These are phyloP conservation scores for Pseudogymnoascus sp. DNA, from an alignment of 2,329 filamentous ascomycete genomes.

Conservation along the genomic window DNA sequence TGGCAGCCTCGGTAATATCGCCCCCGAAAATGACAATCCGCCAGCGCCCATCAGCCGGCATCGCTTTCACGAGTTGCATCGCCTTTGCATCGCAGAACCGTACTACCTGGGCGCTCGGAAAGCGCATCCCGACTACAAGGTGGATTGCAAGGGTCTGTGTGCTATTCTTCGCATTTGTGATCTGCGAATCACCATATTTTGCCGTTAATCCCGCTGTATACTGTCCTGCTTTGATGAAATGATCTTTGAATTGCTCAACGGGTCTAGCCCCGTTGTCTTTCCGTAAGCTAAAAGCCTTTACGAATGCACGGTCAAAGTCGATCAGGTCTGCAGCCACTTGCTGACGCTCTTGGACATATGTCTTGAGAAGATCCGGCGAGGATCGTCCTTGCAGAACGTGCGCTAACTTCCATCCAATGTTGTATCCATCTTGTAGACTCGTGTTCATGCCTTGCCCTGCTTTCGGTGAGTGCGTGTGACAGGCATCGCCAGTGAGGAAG, in stretches of 20 bases:
- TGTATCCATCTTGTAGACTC: constrained; percentile 51
- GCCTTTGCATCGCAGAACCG: constrained; percentile 51
- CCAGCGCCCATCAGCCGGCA: constrained; percentile 46
- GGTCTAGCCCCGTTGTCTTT: constrained; percentile 32
- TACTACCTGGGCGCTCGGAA: constrained; percentile 50
- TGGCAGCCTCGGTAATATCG: constrained; percentile 28
- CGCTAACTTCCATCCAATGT: constrained; percentile 53
- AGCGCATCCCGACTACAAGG: constrained; percentile 45
- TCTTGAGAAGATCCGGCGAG: constrained; percentile 36
- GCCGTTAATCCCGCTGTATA: constrained; percentile 54
- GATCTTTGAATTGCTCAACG: constrained; percentile 43
- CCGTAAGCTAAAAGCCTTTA: constrained; percentile 43
- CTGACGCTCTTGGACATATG: constrained; percentile 45
- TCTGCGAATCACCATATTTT: constrained; percentile 42
- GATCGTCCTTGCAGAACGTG: constrained; percentile 39
- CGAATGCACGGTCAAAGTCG: constrained; percentile 49
- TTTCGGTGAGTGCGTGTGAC: constrained; percentile 54
- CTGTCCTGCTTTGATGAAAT: constrained; percentile 48
- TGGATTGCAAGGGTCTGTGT: constrained; percentile 32
- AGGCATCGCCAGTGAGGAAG: constrained; percentile 49
- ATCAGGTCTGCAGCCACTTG: constrained; percentile 49
- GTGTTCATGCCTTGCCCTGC: constrained; percentile 53
- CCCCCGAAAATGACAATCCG: constrained; percentile 42
- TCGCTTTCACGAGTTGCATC: constrained; percentile 40
- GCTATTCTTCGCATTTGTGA: constrained; percentile 34